These are phyloP conservation scores for Hermanozyma aechmeae DNA, from an alignment of 805 yeast species.

Conservation along the genomic window DNA sequence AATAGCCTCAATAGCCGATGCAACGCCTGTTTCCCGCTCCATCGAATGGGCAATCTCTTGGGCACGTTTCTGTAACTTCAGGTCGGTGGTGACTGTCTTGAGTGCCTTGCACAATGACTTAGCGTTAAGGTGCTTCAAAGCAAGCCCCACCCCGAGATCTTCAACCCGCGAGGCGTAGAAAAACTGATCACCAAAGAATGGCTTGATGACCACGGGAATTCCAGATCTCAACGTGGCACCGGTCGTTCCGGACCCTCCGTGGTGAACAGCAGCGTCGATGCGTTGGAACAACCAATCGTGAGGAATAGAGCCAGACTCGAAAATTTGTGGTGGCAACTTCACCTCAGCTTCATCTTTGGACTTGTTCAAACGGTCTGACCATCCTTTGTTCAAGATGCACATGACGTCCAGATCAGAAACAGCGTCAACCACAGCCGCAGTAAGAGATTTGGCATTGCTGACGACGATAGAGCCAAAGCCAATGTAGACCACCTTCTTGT, in stretches of 20 bases:
- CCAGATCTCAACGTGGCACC: slow-evolving; percentile 88
- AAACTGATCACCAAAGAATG: slow-evolving; percentile 94
- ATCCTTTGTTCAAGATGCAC: slow-evolving; percentile 86
- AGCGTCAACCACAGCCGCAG: slow-evolving; percentile 70
- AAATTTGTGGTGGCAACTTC: slow-evolving; percentile 58
- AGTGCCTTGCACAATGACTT: slow-evolving; percentile 60
- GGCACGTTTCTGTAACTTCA: slow-evolving; percentile 62
- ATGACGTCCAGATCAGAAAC: slow-evolving; percentile 73
- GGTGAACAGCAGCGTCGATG: slow-evolving; percentile 92
- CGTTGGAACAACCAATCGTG: slow-evolving; percentile 92
- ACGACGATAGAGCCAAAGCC: slow-evolving; percentile 97
- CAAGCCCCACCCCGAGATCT: slow-evolving; percentile 79
- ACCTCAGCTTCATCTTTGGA: slow-evolving; percentile 18
- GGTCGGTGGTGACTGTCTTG: slow-evolving; percentile 55
- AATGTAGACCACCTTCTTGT: slow-evolving; percentile 73
- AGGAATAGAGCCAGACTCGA: slow-evolving; percentile 64
- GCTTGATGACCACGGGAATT: slow-evolving; percentile 81
- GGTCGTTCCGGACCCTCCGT: slow-evolving; percentile 95
- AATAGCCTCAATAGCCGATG: slow-evolving; percentile 64
- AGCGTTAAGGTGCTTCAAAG: slow-evolving; percentile 57
- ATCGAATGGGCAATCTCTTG: slow-evolving; percentile 52
- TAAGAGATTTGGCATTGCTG: slow-evolving; percentile 66
- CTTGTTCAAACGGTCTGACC: slow-evolving; percentile 69
- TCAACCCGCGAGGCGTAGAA: slow-evolving; percentile 84
- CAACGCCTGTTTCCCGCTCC: slow-evolving; percentile 71